These are phyloP conservation scores for Cardiospermum halicacabum DNA, from an alignment of 345 rosid genomes.

Conservation along the genomic window DNA sequence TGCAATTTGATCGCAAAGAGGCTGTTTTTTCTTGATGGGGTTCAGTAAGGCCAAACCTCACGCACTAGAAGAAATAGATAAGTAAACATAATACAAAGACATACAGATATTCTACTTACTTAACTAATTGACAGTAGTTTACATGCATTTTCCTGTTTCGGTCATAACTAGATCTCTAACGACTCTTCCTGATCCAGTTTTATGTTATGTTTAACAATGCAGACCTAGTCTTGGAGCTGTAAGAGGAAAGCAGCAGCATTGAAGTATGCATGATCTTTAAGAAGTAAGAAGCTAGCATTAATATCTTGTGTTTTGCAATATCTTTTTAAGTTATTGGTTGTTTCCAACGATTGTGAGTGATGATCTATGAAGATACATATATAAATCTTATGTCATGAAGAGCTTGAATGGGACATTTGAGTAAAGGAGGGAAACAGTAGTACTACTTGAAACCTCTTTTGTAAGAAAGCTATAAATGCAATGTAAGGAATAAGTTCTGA, in stretches of 20 bases:
- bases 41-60: too few relatives aligned
- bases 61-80: too few relatives aligned
- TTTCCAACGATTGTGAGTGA: conserved; percentile 21
- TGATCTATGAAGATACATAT: neutral
- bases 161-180: neutral
- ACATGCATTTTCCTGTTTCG: neutral
- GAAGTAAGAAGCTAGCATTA: neutral
- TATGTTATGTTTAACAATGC: conserved; percentile 19
- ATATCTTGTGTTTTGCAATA: conserved; percentile 16
- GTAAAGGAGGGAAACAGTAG: conserved; percentile 21
- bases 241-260: conserved; percentile 21
- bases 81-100: too few relatives aligned
- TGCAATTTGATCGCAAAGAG: too few relatives aligned
- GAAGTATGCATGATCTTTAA: neutral
- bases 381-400: conserved; percentile 9
- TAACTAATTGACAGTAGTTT: too few relatives aligned
- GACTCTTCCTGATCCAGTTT: conserved; percentile 6
- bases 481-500: neutral
- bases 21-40: too few relatives aligned
- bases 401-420: conserved; percentile 21
- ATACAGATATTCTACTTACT: too few relatives aligned
- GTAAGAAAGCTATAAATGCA: conserved; percentile 12
- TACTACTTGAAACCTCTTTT: conserved; percentile 5
- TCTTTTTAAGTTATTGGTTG: neutral
- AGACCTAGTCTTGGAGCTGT: conserved; percentile 80